Evolutionary conservation across 2,329 filamentous ascomycete species (phyloP).

Genomic region (Aspergillus amoenus): DNA sequence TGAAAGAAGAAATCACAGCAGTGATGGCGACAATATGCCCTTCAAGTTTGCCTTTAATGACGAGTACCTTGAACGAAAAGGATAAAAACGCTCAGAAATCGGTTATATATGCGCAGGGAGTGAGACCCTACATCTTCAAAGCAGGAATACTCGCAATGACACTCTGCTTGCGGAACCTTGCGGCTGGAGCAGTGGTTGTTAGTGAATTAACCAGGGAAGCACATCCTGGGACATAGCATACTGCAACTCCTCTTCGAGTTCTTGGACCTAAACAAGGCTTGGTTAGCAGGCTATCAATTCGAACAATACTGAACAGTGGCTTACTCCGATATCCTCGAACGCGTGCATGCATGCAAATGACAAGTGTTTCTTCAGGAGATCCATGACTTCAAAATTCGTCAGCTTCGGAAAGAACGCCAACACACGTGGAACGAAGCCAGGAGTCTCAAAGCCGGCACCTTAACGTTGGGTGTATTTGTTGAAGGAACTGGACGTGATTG

Average conservation of each 20-base stretch:
- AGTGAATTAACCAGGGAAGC: not conserved
- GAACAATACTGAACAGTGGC: not conserved
- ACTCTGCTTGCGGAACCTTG: slow-evolving; percentile 4
- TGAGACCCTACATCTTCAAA: slow-evolving; percentile 22
- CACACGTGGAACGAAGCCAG: not conserved
- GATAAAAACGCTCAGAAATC: not conserved
- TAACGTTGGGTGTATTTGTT: no score
- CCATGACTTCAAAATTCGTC: slow-evolving; percentile 13
- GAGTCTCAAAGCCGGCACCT: not conserved
- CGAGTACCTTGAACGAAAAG: slow-evolving; percentile 22
- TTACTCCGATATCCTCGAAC: slow-evolving; percentile 33
- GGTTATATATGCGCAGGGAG: not conserved
- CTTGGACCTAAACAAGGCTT: slow-evolving; percentile 20
- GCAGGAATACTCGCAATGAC: slow-evolving; percentile 24
- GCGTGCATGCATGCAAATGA: slow-evolving; percentile 34
- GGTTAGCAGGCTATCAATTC: slow-evolving; percentile 3
- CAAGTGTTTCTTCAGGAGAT: slow-evolving; percentile 18
- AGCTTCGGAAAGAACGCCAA: not conserved
- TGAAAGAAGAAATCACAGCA: slow-evolving; percentile 20
- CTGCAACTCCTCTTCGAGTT: slow-evolving; percentile 24
- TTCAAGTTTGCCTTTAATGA: slow-evolving; percentile 23
- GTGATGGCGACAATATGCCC: slow-evolving; percentile 13
- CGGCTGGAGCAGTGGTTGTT: slow-evolving; percentile 9
- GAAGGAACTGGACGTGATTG: no score
- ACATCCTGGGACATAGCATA: slow-evolving; percentile 10